These are phyloP conservation scores for Saprolegnia parasitica DNA, from an alignment of 352 stramenopile genomes.

Conservation along the genomic window DNA sequence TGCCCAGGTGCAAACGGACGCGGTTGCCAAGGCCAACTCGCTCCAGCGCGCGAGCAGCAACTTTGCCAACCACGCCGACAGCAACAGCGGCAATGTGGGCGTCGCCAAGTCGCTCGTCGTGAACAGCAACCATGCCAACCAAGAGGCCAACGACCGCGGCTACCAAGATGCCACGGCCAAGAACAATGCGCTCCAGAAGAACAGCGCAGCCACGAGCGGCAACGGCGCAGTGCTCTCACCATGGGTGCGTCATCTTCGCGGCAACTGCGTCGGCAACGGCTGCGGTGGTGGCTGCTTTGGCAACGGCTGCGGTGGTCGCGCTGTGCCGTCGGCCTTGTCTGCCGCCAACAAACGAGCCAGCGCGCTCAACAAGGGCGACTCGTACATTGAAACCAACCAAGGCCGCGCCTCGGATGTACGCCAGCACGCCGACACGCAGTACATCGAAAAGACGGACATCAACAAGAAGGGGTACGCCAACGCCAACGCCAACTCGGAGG, in stretches of 20 bases:
- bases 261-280: neutral
- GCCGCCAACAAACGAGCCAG: neutral
- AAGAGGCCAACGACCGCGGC: constrained; percentile 17
- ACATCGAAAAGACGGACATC: constrained; percentile 7
- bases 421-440: constrained; percentile 5
- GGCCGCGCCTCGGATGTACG: constrained; percentile 1
- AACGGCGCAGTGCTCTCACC: constrained; percentile 16
- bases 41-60: neutral
- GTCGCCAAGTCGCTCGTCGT: neutral
- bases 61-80: constrained; percentile 20
- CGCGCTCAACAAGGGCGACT: constrained; percentile 9
- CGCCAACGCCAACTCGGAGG: constrained; percentile 17
- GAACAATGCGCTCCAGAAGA: constrained; percentile 9
- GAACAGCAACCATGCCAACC: neutral
- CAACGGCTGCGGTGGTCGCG: neutral
- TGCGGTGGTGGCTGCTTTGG: neutral
- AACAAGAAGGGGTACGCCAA: constrained; percentile 10
- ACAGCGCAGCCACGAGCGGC: neutral
- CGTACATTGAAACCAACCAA: constrained; percentile 8
- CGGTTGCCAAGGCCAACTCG: neutral
- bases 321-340: neutral
- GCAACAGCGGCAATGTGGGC: constrained; percentile 21
- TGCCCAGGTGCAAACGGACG: neutral
- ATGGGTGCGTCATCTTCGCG: neutral
- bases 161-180: constrained; percentile 10